phyloP scores from a whole-genome alignment of 176 grass and related monocot genomes.

The Hordeum vulgare region MorexV3_pseudomolecules_assembly NC_058519.1:568973165-568973664 shows the following conservation, averaged over 20 bases:
- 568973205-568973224: constrained; percentile 55
- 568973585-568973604: neutral
- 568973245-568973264: neutral
- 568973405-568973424: neutral
- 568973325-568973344: neutral
- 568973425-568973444: too few relatives aligned
- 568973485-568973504: neutral
- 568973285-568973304: neutral
- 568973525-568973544: neutral
- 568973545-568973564: neutral
- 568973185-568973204: constrained; percentile 68
- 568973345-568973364: constrained; percentile 13
- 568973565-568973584: neutral
- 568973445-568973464: neutral
- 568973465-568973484: too few relatives aligned
- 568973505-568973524: neutral
- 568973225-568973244: constrained; percentile 38
- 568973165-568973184: constrained; percentile 44
- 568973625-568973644: neutral
- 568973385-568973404: neutral
- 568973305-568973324: constrained; percentile 33
- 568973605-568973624: too few relatives aligned
- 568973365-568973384: neutral
- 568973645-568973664: neutral
- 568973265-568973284: constrained; percentile 1